phyloP scores from a whole-genome alignment of 805 yeast species.

The Saccharomycopsis selenospora region DNA sequence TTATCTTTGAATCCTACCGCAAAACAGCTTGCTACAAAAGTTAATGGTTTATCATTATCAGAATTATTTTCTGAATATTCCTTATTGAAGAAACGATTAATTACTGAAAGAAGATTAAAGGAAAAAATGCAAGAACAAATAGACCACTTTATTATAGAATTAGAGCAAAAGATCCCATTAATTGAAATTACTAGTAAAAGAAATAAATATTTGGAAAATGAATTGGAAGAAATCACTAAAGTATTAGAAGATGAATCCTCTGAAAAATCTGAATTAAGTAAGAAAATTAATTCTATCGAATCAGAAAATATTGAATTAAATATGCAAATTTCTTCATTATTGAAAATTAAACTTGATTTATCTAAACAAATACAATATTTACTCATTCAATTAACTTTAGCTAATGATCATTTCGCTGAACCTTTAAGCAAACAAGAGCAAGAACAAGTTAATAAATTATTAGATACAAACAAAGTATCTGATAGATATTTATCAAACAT shows the following conservation, averaged over 20 bases:
- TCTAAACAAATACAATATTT: conserved; percentile 77
- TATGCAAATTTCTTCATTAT: conserved; percentile 41
- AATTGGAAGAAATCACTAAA: conserved; percentile 46
- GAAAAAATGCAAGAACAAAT: conserved; percentile 63
- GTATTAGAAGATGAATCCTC: conserved; percentile 46
- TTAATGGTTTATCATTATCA: conserved; percentile 52
- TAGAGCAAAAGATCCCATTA: conserved; percentile 73
- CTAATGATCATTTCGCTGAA: conserved; percentile 25
- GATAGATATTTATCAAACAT: conserved; percentile 28
- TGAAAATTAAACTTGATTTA: conserved; percentile 59
- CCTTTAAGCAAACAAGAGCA: conserved; percentile 63
- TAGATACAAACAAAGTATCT: conserved; percentile 23
- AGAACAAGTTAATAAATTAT: conserved; percentile 54
- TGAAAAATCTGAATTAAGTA: conserved; percentile 40
- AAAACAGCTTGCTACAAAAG: conserved; percentile 41
- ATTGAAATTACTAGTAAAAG: conserved; percentile 59
- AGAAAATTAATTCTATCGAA: conserved; percentile 27
- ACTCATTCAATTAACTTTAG: conserved; percentile 56
- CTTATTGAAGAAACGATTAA: conserved; percentile 55
- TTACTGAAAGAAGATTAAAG: conserved; percentile 64
- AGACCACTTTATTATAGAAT: conserved; percentile 62
- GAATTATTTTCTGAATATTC: conserved; percentile 59
- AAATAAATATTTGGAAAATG: conserved; percentile 49
- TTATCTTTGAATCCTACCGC: conserved; percentile 22
- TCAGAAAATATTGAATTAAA: conserved; percentile 36